A percentile compares a stretch with the other conserved stretches of the same genome.
Evolutionary conservation across 2,329 filamentous ascomycete genomes (phyloP).

Genomic region (Xylaria sp.): DNA sequence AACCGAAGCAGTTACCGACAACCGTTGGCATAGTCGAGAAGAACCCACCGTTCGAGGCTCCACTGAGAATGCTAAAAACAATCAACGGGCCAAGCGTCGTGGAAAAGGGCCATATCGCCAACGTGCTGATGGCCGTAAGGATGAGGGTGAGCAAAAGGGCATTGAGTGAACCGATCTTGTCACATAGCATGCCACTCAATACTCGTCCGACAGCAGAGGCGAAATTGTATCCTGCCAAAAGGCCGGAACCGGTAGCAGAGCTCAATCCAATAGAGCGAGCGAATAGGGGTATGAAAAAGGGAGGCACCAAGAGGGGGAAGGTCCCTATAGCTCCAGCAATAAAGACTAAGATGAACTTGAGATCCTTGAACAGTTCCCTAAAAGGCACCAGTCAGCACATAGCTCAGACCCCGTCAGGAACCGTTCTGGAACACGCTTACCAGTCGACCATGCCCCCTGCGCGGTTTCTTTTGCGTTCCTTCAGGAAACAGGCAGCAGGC

Average conservation of each 20-base stretch:
- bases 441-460: constrained; percentile 38
- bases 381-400: neutral
- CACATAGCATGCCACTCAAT: constrained; percentile 47
- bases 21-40: constrained; percentile 60
- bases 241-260: constrained; percentile 47
- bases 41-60: constrained; percentile 56
- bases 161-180: constrained; percentile 51
- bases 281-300: constrained; percentile 49
- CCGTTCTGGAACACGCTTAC: constrained; percentile 22
- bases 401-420: neutral
- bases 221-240: constrained; percentile 58
- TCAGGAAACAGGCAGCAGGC: constrained; percentile 42
- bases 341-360: constrained; percentile 42
- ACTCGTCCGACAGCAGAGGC: constrained; percentile 55
- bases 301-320: constrained; percentile 47
- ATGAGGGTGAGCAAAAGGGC: constrained; percentile 46
- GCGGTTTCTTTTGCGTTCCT: constrained; percentile 36
- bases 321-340: constrained; percentile 43
- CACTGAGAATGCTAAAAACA: constrained; percentile 55
- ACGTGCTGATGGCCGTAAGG: constrained; percentile 52
- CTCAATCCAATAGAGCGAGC: constrained; percentile 49
- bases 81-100: constrained; percentile 48
- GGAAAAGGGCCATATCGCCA: constrained; percentile 57
- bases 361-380: constrained; percentile 41
- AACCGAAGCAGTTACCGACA: constrained; percentile 55